phyloP scores from a whole-genome alignment of 805 yeast genomes.

The Priceomyces haplophilus region DNA sequence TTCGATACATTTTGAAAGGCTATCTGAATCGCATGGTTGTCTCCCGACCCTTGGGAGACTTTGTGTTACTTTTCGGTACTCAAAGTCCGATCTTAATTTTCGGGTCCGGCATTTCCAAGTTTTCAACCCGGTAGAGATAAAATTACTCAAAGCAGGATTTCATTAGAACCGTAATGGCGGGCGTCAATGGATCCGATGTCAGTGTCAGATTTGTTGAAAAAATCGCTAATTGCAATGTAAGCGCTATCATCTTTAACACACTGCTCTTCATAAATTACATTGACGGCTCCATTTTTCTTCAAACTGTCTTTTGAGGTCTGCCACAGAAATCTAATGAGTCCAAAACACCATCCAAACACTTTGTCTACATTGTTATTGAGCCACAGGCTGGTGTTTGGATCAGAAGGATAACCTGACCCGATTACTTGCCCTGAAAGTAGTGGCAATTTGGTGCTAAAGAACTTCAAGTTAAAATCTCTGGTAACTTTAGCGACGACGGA shows the following conservation, averaged over 20 bases:
- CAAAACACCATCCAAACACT: conserved; percentile 80
- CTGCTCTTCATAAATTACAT: conserved; percentile 62
- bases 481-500: conserved; percentile 96
- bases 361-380: conserved; percentile 58
- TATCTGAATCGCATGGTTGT: conserved; percentile 25
- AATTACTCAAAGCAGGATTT: conserved; percentile 3
- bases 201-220: conserved; percentile 13
- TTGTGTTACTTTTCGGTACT: conserved; percentile 18
- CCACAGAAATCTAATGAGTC: conserved; percentile 86
- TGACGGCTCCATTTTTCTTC: conserved; percentile 47
- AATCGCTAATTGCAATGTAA: conserved; percentile 23
- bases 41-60: conserved; percentile 20
- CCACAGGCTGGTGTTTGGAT: conserved; percentile 84
- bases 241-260: conserved; percentile 29
- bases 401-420: conserved; percentile 96
- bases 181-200: conserved; percentile 5
- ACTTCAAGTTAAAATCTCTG: conserved; percentile 62
- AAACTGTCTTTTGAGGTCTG: conserved; percentile 81
- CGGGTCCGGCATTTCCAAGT: too few species aligned
- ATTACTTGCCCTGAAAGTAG: conserved; percentile 37
- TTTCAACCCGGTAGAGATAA: not conserved
- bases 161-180: conserved; percentile 6
- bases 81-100: conserved; percentile 16
- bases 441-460: conserved; percentile 27
- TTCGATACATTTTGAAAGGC: conserved; percentile 3